These are phyloP conservation scores for Ligustrum vulgare DNA, from an alignment of 257 asterid species.

Conservation along the genomic window DNA sequence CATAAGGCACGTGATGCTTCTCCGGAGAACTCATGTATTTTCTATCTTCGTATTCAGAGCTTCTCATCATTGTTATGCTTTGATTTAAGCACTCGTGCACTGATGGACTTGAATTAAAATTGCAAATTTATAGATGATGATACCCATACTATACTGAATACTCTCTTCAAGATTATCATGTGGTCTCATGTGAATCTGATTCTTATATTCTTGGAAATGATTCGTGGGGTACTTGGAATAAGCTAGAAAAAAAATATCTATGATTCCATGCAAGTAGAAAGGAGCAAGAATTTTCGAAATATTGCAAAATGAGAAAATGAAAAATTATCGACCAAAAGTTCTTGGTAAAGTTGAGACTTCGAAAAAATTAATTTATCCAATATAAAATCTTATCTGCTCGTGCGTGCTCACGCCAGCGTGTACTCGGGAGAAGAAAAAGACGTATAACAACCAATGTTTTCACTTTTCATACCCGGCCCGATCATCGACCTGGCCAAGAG, in stretches of 20 bases:
- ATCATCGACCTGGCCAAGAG: no score
- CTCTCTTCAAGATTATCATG: neutral
- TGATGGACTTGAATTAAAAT: neutral
- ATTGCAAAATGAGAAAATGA: neutral
- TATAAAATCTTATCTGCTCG: neutral
- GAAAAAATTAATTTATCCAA: neutral
- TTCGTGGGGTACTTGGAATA: neutral
- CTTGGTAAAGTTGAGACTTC: neutral
- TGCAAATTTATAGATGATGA: slow-evolving; percentile 32
- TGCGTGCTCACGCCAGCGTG: neutral
- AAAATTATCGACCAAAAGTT: no score
- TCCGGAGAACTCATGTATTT: neutral
- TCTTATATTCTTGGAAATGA: neutral
- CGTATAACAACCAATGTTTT: neutral
- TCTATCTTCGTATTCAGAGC: slow-evolving; percentile 9
- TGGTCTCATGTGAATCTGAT: neutral
- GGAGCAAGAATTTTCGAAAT: neutral
- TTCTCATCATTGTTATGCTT: slow-evolving; percentile 30
- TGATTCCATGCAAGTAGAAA: neutral
- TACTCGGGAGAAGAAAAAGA: neutral
- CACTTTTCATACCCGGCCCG: no score
- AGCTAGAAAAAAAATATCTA: neutral
- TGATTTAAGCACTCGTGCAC: neutral
- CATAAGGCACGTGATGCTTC: neutral
- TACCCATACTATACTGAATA: slow-evolving; percentile 11